Evolutionary conservation across 768 basidiomycete genomes (phyloP).

Genomic region (Boletus rufocinnamomeus): DNA sequence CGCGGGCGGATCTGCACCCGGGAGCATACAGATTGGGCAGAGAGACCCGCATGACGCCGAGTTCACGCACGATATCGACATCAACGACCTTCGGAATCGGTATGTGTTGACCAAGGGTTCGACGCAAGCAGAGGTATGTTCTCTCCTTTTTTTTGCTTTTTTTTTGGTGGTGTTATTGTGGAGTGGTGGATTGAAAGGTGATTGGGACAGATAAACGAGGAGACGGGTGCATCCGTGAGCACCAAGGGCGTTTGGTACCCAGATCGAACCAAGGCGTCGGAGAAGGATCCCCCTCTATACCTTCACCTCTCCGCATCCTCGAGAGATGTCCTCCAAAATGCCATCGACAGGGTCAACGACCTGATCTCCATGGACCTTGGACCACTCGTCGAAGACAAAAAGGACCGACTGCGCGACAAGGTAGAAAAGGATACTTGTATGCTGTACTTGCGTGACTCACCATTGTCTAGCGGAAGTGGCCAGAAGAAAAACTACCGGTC

Average conservation of each 20-base stretch:
- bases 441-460: slow-evolving; percentile 10
- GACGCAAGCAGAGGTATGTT: slow-evolving; percentile 84
- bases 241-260: slow-evolving; percentile 98
- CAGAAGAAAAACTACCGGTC: slow-evolving; percentile 92
- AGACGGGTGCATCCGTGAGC: slow-evolving; percentile 89
- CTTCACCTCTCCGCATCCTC: slow-evolving; percentile 85
- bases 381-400: slow-evolving; percentile 78
- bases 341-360: slow-evolving; percentile 73
- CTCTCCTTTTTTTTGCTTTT: neutral
- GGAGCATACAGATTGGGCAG: slow-evolving; percentile 43
- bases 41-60: slow-evolving; percentile 77
- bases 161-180: neutral
- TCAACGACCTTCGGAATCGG: slow-evolving; percentile 93
- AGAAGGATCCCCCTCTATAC: slow-evolving; percentile 91
- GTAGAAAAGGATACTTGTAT: slow-evolving; percentile 36
- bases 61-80: slow-evolving; percentile 90
- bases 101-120: slow-evolving; percentile 93
- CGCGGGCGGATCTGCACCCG: slow-evolving; percentile 41
- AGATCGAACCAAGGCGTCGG: slow-evolving; percentile 85
- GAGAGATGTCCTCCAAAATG: slow-evolving; percentile 63
- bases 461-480: slow-evolving; percentile 83
- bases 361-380: slow-evolving; percentile 75
- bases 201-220: slow-evolving; percentile 76
- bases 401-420: slow-evolving; percentile 64
- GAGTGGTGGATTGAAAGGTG: slow-evolving; percentile 2